Base-by-base conservation (phyloP, 208 protist genomes). In the Trypanosoma brucei region DNA sequence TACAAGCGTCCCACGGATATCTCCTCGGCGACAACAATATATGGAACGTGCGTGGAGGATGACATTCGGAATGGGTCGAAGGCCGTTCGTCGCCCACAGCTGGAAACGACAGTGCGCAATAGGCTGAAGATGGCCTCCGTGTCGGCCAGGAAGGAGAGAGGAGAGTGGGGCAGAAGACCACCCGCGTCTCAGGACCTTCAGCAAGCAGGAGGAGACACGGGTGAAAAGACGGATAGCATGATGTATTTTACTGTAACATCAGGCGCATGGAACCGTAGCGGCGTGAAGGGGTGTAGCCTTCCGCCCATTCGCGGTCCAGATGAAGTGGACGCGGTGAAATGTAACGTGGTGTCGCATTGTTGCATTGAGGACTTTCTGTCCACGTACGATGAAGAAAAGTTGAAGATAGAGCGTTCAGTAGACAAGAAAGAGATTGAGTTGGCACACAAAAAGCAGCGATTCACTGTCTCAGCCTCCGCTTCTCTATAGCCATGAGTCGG, bases 41-140 rank as follows among this genome's bases (percentile, higher is more conserved):
- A 82, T 58, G 61, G 68, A 22, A 71, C 76, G 37, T 70, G 74
- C 51, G 64, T 88, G 11, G 83, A 88, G 54, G 55, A 74, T 35
- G 83, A 88, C 57, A 81, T 88, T 56, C 76, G 70, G 0, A 35
- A 39, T 0, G 59, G 79, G 67, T 60, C 76, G 11, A 55, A 65
- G 13, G 56, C 38, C 9, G 66, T 60, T 22, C 72, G 69, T 22
- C 70, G 57, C 44, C n/a, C 61, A 42, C 36, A 67, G 34, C 55
- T 64, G 14, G 45, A 62, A 44, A 3, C 8, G 22, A 62, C 54
- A 36, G 56, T 72, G 56, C 62, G 53, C 6, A 61, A 60, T 39
- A 66, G 62, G 6, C 3, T 71, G 8, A 62, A 13, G 42, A 44
- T 13, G 4, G 35, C 44, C 42, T 6, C 42, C 6, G 11, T 14